Evolutionary conservation across 225 moss, liverwort and hornwort species (phyloP).

Genomic region (Ulota crispa): DNA sequence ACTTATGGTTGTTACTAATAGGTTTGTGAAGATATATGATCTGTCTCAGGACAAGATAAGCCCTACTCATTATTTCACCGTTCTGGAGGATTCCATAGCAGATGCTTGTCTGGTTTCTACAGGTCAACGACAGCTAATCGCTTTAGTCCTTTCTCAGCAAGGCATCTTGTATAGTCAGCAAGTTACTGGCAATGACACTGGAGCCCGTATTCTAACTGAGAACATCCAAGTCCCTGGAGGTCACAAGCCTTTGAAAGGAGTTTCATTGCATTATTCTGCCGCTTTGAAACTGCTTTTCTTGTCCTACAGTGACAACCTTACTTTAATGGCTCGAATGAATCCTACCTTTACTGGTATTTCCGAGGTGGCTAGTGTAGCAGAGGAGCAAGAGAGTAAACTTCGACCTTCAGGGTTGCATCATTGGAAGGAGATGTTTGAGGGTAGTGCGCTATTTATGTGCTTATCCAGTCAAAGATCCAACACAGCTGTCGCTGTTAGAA

Average conservation of each 20-base stretch:
- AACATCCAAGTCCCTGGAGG: conserved; percentile 89
- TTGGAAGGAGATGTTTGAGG: conserved; percentile 96
- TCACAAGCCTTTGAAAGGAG: conserved; percentile 69
- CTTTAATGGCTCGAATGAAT: conserved; percentile 80
- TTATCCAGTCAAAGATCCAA: conserved; percentile 92
- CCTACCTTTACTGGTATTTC: conserved; percentile 60
- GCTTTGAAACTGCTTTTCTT: conserved; percentile 79
- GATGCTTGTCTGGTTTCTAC: conserved; percentile 90
- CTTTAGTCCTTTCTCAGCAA: conserved; percentile 92
- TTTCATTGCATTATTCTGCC: conserved; percentile 75
- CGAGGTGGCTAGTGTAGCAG: conserved; percentile 73
- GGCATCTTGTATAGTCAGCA: conserved; percentile 92
- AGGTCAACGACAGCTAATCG: conserved; percentile 80
- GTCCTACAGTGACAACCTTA: conserved; percentile 78
- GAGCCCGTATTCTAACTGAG: conserved; percentile 91
- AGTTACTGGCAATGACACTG: conserved; percentile 73
- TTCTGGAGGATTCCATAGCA: conserved; percentile 94
- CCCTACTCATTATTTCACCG: conserved; percentile 88
- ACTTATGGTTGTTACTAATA: conserved; percentile 96
- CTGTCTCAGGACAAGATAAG: conserved; percentile 96
- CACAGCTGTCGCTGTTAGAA: conserved; percentile 79
- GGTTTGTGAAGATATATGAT: conserved; percentile 93
- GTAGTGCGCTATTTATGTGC: conserved; percentile 82
- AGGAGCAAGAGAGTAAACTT: conserved; percentile 85
- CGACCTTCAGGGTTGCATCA: conserved; percentile 88